A percentile compares a stretch with the other conserved stretches of the same genome.
phyloP scores from a whole-genome alignment of 371 early-diverging fungal species.

The Modicella reniformis region DNA sequence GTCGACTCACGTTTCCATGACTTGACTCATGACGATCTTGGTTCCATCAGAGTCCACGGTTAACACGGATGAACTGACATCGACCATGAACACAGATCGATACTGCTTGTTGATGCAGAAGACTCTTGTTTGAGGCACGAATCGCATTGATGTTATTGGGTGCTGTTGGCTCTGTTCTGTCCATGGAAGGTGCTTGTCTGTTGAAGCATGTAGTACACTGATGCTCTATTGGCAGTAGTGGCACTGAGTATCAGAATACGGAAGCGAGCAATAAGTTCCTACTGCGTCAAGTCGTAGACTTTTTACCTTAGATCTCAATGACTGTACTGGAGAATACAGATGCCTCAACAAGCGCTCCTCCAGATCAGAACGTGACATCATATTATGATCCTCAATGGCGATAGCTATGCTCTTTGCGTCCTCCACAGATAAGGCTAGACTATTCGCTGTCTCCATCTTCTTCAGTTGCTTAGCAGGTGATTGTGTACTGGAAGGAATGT shows the following conservation, averaged over 20 bases:
- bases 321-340: constrained; percentile 27
- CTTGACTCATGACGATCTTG: constrained; percentile 64
- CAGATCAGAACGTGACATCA: constrained; percentile 46
- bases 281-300: not conserved
- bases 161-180: constrained; percentile 35
- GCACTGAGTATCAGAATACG: not conserved
- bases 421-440: constrained; percentile 9
- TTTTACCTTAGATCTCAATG: constrained; percentile 38
- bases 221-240: constrained; percentile 36
- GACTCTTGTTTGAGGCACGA: constrained; percentile 78
- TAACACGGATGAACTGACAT: constrained; percentile 76
- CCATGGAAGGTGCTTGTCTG: constrained; percentile 53
- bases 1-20: constrained; percentile 61
- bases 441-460: not conserved
- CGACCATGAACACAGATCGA: constrained; percentile 74
- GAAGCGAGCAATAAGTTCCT: not conserved
- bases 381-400: constrained; percentile 30
- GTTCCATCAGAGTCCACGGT: constrained; percentile 67
- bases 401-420: constrained; percentile 49
- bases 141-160: constrained; percentile 35
- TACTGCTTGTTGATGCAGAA: constrained; percentile 65
- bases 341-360: constrained; percentile 44
- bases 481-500: not conserved
- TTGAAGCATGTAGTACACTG: constrained; percentile 50
- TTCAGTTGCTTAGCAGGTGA: not conserved